phyloP scores from a whole-genome alignment of 2,329 filamentous ascomycete genomes.

The Stylonectria norvegica region DNA sequence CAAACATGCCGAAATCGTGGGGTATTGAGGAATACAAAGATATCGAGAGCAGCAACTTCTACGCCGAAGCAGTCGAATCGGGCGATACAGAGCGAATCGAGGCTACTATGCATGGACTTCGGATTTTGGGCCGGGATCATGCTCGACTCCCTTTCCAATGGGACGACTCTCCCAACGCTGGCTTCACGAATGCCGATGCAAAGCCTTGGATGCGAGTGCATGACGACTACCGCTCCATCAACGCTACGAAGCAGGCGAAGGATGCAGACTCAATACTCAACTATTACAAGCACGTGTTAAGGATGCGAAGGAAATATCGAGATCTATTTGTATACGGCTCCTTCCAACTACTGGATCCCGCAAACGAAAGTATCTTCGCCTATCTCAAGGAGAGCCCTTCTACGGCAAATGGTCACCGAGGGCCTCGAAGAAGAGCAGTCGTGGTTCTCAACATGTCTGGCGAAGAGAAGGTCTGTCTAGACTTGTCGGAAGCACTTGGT shows the following conservation, averaged over 20 bases:
- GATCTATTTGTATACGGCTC: constrained; percentile 61
- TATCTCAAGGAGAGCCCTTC: constrained; percentile 43
- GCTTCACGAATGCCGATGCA: constrained; percentile 48
- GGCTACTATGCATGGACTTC: constrained; percentile 50
- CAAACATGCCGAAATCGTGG: constrained; percentile 51
- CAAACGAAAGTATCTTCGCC: constrained; percentile 53
- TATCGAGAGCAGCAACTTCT: constrained; percentile 52
- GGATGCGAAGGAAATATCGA: constrained; percentile 50
- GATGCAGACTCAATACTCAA: constrained; percentile 50
- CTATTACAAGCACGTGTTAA: constrained; percentile 56
- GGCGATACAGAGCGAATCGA: constrained; percentile 36
- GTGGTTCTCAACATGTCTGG: constrained; percentile 47
- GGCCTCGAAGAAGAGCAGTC: constrained; percentile 31
- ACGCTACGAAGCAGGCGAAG: constrained; percentile 47
- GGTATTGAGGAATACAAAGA: constrained; percentile 51
- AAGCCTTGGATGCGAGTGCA: constrained; percentile 68
- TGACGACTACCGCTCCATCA: constrained; percentile 53
- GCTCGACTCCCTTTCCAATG: constrained; percentile 66
- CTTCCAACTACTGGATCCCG: constrained; percentile 52
- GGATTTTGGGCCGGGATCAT: constrained; percentile 60
- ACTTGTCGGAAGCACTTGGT: constrained; percentile 24
- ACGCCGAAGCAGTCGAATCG: constrained; percentile 40
- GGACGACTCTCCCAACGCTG: constrained; percentile 54
- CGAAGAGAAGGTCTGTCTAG: constrained; percentile 25
- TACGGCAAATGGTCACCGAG: constrained; percentile 9